A percentile compares a stretch with the other conserved stretches of the same genome.
Evolutionary conservation across 371 early-diverging fungal genomes (phyloP).

Genomic region (Apophysomyces ossiformis): DNA sequence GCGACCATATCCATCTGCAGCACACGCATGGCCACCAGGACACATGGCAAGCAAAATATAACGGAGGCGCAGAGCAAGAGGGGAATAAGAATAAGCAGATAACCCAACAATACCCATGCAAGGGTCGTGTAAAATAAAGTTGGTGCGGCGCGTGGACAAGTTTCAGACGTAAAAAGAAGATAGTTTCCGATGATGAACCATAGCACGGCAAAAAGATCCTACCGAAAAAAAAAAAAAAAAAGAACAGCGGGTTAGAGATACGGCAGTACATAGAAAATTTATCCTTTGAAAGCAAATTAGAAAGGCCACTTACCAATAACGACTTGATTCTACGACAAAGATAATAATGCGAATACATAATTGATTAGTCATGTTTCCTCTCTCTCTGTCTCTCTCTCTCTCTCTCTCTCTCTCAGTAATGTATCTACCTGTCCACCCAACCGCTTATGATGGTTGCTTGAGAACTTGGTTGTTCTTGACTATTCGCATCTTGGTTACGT

Average conservation of each 20-base stretch:
- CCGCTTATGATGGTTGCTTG: conserved; percentile 2
- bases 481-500: background rate
- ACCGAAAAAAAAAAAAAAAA: background rate
- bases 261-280: too few relatives aligned
- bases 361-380: background rate
- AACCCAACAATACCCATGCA: conserved; percentile 69
- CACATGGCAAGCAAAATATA: conserved; percentile 67
- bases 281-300: too few relatives aligned
- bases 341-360: too few relatives aligned
- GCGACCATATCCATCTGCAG: conserved; percentile 54
- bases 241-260: background rate
- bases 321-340: conserved; percentile 41
- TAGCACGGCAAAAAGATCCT: conserved; percentile 64
- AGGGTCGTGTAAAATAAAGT: conserved; percentile 61
- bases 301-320: conserved; percentile 35
- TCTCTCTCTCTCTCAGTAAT: background rate
- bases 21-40: conserved; percentile 57
- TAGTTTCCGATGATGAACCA: conserved; percentile 78
- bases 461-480: background rate
- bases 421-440: conserved; percentile 37
- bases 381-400: background rate
- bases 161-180: conserved; percentile 56
- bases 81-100: conserved; percentile 66
- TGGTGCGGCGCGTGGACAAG: conserved; percentile 51
- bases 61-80: conserved; percentile 62